These are phyloP conservation scores for Fusarium sp. DNA, from an alignment of 2,329 filamentous ascomycete species.

Conservation along the genomic window DNA sequence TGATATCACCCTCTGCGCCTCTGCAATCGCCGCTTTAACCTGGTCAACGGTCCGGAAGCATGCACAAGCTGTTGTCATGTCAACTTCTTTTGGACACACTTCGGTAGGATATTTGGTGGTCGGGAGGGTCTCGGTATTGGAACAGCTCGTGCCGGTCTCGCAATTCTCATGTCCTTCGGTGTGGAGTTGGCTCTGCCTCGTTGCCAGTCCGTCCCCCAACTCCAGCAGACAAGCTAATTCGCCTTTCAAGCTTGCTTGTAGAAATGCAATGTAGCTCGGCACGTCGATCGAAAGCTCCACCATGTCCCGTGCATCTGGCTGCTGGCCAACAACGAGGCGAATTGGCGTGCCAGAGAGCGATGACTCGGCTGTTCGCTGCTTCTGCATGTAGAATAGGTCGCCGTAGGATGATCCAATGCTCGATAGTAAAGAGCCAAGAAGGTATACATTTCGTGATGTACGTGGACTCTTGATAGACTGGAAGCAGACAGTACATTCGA, in stretches of 20 bases:
- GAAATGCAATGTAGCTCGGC: neutral
- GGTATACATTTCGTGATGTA: conserved; percentile 5
- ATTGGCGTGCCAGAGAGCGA: neutral
- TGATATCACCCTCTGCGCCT: conserved; percentile 15
- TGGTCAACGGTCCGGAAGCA: conserved; percentile 33
- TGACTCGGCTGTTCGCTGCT: conserved; percentile 6
- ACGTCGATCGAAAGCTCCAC: conserved; percentile 13
- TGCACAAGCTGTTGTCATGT: conserved; percentile 30
- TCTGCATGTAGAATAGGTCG: conserved; percentile 21
- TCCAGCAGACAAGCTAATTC: conserved; percentile 9
- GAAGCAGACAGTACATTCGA: conserved; percentile 20
- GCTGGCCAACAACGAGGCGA: neutral
- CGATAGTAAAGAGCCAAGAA: neutral
- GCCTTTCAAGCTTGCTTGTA: conserved; percentile 6
- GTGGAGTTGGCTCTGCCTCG: conserved; percentile 31
- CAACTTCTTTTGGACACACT: conserved; percentile 30
- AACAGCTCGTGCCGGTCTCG: conserved; percentile 30
- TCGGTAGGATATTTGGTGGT: conserved; percentile 26
- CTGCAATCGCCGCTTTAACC: conserved; percentile 16
- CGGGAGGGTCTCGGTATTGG: conserved; percentile 15
- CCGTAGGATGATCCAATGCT: conserved; percentile 20
- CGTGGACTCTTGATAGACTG: conserved; percentile 21
- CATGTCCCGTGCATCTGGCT: neutral
- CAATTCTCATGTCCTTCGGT: conserved; percentile 32
- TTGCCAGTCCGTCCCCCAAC: conserved; percentile 7